Evolutionary conservation across 805 yeast species (phyloP).

Genomic region (Zygoascus tannicola): DNA sequence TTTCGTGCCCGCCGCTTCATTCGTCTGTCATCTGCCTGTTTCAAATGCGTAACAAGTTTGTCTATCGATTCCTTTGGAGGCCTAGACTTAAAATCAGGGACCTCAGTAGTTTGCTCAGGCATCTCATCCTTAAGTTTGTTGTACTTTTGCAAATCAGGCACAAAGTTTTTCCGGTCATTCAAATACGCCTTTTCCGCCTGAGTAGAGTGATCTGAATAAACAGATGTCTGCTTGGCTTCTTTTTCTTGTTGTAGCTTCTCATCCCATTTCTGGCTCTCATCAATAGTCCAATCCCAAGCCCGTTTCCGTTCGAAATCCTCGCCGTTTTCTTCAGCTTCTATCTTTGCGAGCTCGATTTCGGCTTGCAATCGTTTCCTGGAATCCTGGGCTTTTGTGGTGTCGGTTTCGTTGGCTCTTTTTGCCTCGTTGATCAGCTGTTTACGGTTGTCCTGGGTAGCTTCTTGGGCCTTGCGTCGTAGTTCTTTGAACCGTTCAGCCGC

Average conservation of each 20-base stretch:
- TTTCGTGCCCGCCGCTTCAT: conserved; percentile 25
- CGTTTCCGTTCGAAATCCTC: conserved; percentile 35
- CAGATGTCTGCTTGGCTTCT: conserved; percentile 27
- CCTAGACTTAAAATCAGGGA: conserved; percentile 15
- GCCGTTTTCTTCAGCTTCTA: conserved; percentile 31
- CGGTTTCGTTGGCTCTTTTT: conserved; percentile 15
- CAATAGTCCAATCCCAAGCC: conserved; percentile 50
- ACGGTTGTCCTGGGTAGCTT: conserved; percentile 26
- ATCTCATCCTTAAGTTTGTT: conserved; percentile 29
- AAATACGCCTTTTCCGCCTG: conserved; percentile 54
- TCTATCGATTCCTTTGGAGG: conserved; percentile 33
- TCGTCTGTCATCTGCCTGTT: conserved; percentile 32
- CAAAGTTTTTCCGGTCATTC: conserved; percentile 38
- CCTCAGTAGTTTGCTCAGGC: conserved; percentile 16
- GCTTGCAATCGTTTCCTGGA: conserved; percentile 31
- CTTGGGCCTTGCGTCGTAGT: conserved; percentile 24
- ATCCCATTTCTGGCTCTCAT: conserved; percentile 59
- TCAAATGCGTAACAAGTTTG: conserved; percentile 22
- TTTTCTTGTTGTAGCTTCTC: conserved; percentile 27
- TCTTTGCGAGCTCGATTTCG: conserved; percentile 31
- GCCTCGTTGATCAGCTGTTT: conserved; percentile 24
- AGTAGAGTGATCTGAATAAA: conserved; percentile 38
- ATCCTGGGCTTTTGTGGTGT: conserved; percentile 20
- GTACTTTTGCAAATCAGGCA: conserved; percentile 37
- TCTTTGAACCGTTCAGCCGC: conserved; percentile 19